phyloP scores from a whole-genome alignment of 495 filamentous ascomycete genomes.

The Xylaria castorea region DNA sequence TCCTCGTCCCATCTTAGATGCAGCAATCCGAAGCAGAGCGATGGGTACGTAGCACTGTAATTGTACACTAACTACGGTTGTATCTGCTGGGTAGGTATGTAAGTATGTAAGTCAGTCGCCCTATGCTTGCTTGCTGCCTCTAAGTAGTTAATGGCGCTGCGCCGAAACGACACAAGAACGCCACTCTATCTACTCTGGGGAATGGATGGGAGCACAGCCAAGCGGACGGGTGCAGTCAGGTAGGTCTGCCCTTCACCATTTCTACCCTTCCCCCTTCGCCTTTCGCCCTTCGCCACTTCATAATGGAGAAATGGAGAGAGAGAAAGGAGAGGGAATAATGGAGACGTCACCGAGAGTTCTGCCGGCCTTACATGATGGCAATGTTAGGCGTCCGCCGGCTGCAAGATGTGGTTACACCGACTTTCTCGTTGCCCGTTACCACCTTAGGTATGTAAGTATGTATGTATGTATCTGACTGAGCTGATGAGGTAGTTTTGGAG shows the following conservation, averaged over 20 bases:
- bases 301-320: neutral
- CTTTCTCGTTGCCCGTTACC: slow-evolving; percentile 18
- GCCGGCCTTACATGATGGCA: slow-evolving; percentile 11
- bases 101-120: neutral
- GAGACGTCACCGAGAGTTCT: slow-evolving; percentile 20
- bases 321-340: neutral
- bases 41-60: slow-evolving; percentile 14
- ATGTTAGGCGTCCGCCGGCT: slow-evolving; percentile 21
- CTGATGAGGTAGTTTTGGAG: slow-evolving; percentile 16
- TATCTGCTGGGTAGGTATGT: neutral
- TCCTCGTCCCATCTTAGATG: slow-evolving; percentile 7
- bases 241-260: neutral
- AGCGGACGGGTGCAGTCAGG: slow-evolving; percentile 13
- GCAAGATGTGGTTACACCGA: slow-evolving; percentile 28
- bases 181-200: neutral
- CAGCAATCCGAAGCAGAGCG: slow-evolving; percentile 13
- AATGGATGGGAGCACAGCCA: slow-evolving; percentile 7
- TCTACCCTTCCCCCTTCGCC: neutral
- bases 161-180: slow-evolving; percentile 16
- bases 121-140: slow-evolving; percentile 17
- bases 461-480: slow-evolving; percentile 3
- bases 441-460: neutral
- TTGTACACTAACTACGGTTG: neutral
- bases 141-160: neutral
- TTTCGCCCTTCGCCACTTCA: neutral